Evolutionary conservation across 2,329 filamentous ascomycete genomes (phyloP).

Genomic region (Fusarium praegraminearum): DNA sequence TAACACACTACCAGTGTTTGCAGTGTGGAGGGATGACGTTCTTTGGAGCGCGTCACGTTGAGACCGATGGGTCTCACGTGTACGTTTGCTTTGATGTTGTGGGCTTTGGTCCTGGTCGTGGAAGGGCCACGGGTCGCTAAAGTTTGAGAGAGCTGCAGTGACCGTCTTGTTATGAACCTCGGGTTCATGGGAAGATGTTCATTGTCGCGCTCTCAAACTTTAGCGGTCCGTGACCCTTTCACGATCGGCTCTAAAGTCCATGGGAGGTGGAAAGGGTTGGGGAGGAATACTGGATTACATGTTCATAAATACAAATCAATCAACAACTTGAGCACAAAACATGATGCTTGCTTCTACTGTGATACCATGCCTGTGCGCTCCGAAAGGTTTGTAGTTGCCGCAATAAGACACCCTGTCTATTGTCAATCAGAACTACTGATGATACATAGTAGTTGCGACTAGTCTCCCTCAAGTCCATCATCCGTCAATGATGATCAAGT

Average conservation of each 20-base stretch:
- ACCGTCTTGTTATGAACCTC: constrained; percentile 15
- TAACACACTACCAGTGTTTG: constrained; percentile 54
- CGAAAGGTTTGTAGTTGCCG: background rate
- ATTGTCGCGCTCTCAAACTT: background rate
- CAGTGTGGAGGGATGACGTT: constrained; percentile 50
- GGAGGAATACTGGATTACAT: background rate
- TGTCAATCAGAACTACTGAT: background rate
- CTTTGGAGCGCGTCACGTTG: constrained; percentile 55
- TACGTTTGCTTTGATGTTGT: constrained; percentile 66
- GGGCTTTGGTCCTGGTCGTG: constrained; percentile 3
- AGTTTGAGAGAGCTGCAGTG: constrained; percentile 20
- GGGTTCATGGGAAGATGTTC: constrained; percentile 15
- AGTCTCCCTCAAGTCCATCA: background rate
- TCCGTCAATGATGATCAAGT: constrained; percentile 43
- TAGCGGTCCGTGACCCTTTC: background rate
- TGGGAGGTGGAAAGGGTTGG: background rate
- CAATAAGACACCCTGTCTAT: background rate
- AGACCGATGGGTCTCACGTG: constrained; percentile 56
- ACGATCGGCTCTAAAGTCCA: background rate
- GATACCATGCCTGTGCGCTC: background rate
- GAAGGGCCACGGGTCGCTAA: background rate
- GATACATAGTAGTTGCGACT: too few relatives aligned
- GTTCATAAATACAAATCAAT: constrained; percentile 6
- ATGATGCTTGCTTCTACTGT: background rate
- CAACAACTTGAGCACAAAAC: background rate